These are phyloP conservation scores for Leishmania turanica DNA, from an alignment of 208 protist genomes.

Conservation along the genomic window DNA sequence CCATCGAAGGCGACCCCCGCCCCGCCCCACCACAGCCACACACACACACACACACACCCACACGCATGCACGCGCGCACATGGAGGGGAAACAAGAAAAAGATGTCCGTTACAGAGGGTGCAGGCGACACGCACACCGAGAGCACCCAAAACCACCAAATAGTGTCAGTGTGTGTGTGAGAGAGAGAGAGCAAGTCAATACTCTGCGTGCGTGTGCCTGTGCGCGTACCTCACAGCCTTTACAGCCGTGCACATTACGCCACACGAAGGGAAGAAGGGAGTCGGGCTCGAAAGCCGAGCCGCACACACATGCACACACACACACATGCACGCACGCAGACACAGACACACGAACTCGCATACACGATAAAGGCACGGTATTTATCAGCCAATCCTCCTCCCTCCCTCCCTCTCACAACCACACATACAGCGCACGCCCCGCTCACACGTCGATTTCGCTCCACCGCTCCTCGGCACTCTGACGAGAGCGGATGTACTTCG, in stretches of 20 bases:
- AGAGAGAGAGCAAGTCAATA: neutral
- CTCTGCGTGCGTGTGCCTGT: neutral
- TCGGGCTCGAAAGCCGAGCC: neutral
- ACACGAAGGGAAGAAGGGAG: neutral
- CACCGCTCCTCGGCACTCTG: slow-evolving; percentile 64
- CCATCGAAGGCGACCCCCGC: too few species aligned
- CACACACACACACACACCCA: too few species aligned
- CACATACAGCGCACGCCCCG: neutral
- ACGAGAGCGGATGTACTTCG: slow-evolving; percentile 71
- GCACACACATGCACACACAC: neutral
- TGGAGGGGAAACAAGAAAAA: too few species aligned
- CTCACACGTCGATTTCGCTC: slow-evolving; percentile 72
- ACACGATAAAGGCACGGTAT: neutral
- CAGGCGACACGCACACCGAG: neutral
- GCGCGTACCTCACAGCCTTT: neutral
- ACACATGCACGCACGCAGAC: neutral
- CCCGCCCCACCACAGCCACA: too few species aligned
- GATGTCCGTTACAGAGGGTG: too few species aligned
- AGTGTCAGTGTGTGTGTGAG: too few species aligned
- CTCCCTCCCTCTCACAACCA: neutral
- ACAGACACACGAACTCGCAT: neutral
- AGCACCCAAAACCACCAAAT: neutral
- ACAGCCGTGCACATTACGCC: neutral
- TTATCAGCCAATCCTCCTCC: neutral
- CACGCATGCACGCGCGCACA: too few species aligned